Evolutionary conservation across 2,329 filamentous ascomycete species (phyloP).

Genomic region (Camillea tinctor): DNA sequence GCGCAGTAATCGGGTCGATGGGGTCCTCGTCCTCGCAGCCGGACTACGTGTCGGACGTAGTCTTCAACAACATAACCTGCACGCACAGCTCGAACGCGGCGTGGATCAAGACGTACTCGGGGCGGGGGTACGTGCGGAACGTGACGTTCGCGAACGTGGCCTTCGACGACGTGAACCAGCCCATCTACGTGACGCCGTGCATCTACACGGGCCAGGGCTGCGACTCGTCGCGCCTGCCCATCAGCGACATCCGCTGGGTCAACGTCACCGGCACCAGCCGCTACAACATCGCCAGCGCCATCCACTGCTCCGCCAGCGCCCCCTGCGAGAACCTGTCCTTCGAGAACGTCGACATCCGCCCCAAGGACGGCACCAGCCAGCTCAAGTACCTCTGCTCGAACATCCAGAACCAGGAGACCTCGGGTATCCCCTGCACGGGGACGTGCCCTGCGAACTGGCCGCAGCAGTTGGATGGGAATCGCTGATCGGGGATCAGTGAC

Average conservation of each 20-base stretch:
- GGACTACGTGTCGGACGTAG: slow-evolving; percentile 38
- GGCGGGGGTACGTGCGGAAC: slow-evolving; percentile 41
- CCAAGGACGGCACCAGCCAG: slow-evolving; percentile 36
- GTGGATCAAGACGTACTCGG: slow-evolving; percentile 43
- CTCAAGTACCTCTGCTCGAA: slow-evolving; percentile 44
- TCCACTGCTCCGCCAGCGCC: slow-evolving; percentile 41
- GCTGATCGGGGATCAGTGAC: background rate
- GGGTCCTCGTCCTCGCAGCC: slow-evolving; percentile 34
- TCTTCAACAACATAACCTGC: slow-evolving; percentile 38
- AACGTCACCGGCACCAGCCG: slow-evolving; percentile 49
- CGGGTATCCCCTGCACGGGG: slow-evolving; percentile 37
- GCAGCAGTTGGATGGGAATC: slow-evolving; percentile 36
- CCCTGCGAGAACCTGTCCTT: slow-evolving; percentile 47
- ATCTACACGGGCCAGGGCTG: slow-evolving; percentile 42
- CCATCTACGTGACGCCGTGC: slow-evolving; percentile 47
- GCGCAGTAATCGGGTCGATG: slow-evolving; percentile 37
- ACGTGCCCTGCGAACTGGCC: slow-evolving; percentile 38
- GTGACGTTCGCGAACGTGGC: slow-evolving; percentile 43
- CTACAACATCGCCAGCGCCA: slow-evolving; percentile 47
- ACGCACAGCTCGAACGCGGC: slow-evolving; percentile 40
- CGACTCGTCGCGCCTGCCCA: slow-evolving; percentile 41
- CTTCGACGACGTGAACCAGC: slow-evolving; percentile 45
- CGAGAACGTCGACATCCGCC: slow-evolving; percentile 44
- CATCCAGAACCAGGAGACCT: slow-evolving; percentile 35
- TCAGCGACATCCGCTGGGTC: slow-evolving; percentile 47